A percentile compares a stretch with the other conserved stretches of the same genome.
These are phyloP conservation scores for Neospora caninum DNA, from an alignment of 169 alveolate genomes.

Conservation along the genomic window DNA sequence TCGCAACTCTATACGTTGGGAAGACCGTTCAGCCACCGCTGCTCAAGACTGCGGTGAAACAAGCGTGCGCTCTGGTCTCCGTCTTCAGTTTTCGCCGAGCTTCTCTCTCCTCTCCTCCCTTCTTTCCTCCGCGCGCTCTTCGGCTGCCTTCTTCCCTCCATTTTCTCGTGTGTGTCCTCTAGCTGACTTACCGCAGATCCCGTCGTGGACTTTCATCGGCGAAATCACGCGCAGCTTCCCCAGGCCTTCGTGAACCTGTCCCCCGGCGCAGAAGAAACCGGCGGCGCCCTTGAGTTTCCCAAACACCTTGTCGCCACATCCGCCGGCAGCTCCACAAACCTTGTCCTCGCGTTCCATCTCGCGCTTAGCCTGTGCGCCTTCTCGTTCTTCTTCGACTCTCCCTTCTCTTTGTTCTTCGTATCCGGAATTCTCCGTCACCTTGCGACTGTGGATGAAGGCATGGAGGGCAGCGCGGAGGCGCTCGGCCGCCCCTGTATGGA, in stretches of 20 bases:
- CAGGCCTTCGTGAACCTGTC: not conserved
- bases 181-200: not conserved
- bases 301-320: not conserved
- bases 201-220: slow-evolving; percentile 32
- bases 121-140: no score
- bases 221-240: slow-evolving; percentile 17
- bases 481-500: not conserved
- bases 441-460: not conserved
- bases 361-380: not conserved
- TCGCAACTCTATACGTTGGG: no score
- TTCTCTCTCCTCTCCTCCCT: not conserved
- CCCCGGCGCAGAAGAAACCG: not conserved
- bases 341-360: not conserved
- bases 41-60: no score
- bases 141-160: no score
- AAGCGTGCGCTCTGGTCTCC: no score
- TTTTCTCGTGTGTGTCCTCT: no score
- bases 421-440: no score
- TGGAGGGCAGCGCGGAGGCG: slow-evolving; percentile 12
- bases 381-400: not conserved
- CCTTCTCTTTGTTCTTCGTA: not conserved
- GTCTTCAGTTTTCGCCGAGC: not conserved
- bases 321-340: not conserved
- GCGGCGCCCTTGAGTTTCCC: slow-evolving; percentile 12
- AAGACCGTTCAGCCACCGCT: no score